Base-by-base conservation (phyloP, 2,329 filamentous ascomycete species). In the Fusarium sterilihyphosum region DNA sequence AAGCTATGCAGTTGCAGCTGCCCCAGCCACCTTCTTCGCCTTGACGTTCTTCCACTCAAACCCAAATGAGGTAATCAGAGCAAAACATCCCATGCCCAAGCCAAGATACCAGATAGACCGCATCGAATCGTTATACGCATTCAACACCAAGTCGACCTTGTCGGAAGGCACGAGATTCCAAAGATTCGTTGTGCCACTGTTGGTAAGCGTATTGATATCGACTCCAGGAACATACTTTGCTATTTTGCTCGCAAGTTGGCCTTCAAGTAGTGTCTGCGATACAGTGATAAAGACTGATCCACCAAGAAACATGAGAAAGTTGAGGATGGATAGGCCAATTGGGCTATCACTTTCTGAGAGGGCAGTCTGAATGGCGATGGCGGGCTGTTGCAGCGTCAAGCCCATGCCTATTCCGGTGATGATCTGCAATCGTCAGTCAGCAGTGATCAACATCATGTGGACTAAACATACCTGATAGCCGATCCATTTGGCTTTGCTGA, bases 21-120 rank as follows among this genome's bases (percentile, higher is more conserved):
- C 35, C 10, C 26, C 14, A 0, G 46, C 9, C 8, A 8, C 2
- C 14, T 60, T 56, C 22, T 68, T 59, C 0, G 41, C 43, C 29
- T 73, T 69, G 2, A 73, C 46, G 14, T 35, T 73, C n/a, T 59
- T 73, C 70, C 70, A 73, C 1, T 73, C 70, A 4, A 73, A 53
- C 0, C 58, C 69, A 8, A 61, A 66, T 0, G 65, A 65, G 0
- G 56, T 24, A 24, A 73, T 7, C 3, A 73, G 12, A 22, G 65
- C 70, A 14, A 59, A 38, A 18, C 33, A 63, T 14, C 31, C 54
- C 40, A 73, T 33, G 2, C 37, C 70, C 22, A 70, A 20, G 5
- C 38, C 59, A 9, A 69, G 50, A 41, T 70, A 73, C 69, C 69
- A 73, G 3, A 73, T 65, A 0, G 64, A 54, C 5, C 31, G 41